Base-by-base conservation (phyloP, 2,329 filamentous ascomycete species). In the Pseudogymnoascus sp. region DNA sequence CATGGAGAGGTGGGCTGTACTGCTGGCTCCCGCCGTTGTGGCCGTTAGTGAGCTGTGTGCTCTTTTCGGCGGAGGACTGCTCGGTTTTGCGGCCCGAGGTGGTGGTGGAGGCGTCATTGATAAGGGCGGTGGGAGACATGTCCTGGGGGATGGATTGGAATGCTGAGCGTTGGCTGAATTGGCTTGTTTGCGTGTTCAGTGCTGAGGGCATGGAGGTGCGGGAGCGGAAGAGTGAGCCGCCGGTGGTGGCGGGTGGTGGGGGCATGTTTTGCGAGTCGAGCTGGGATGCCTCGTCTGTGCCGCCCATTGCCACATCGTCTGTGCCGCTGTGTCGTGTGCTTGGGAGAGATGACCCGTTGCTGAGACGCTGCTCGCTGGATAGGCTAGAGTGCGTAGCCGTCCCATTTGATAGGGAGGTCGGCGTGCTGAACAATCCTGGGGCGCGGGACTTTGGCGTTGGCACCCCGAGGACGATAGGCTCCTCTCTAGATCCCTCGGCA, bases 81-180 rank as follows among this genome's bases (percentile, higher is more conserved):
- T 89, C 86, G 0, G 90, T 91, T 1, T 90, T 93, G 76, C 96
- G 95, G n/a, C 87, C 85, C 3, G 85, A 88, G 21, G 86, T 87
- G 1, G 93, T 96, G 1, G 93, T 96, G 1, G 92, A 96, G 1
- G 92, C 93, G 70, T 96, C 92, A 70, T 97, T 97, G 62, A 87
- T 78, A 64, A 83, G 74, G 11, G 82, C 82, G 26, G 82, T 84
- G 13, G 84, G 84, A 4, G 83, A 84, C 62, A 85, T 77, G 3
- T 83, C 84, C 0, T 80, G 76, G 0, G 85, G 83, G 2, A 88
- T 74, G 19, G 82, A 77, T 15, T 83, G 86, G 50, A 87, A 75
- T 1, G 78, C 80, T 4, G 87, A 88, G 26, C 67, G 64, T 35
- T 74, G 63, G 38, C 23, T 59, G 13, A 35, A 40, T 35, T 90